These are phyloP conservation scores for Alternaria alternata DNA, from an alignment of 2,329 filamentous ascomycete genomes.

Conservation along the genomic window DNA sequence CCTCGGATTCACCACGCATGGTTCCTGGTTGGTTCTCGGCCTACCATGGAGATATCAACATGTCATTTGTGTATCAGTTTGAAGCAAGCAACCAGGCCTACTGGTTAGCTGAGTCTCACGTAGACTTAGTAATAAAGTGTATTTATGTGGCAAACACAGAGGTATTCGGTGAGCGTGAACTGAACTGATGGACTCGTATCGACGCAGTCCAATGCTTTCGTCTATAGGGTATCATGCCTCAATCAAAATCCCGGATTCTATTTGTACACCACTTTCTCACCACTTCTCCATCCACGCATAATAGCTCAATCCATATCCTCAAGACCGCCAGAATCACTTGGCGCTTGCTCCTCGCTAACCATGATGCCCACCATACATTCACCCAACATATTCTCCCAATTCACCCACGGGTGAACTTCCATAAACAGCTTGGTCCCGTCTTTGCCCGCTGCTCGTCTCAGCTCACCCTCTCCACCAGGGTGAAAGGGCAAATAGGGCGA, in stretches of 20 bases:
- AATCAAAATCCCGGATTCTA: constrained; percentile 68
- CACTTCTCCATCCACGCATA: neutral
- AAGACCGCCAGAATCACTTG: constrained; percentile 45
- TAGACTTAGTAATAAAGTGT: neutral
- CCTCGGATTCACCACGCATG: too few species aligned
- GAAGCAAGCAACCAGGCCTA: too few species aligned
- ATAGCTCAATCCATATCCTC: constrained; percentile 67
- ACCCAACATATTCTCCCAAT: constrained; percentile 71
- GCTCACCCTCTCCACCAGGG: constrained; percentile 81
- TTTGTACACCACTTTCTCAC: neutral
- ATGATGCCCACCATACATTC: constrained; percentile 69
- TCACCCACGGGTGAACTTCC: constrained; percentile 73
- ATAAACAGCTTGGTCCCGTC: constrained; percentile 71
- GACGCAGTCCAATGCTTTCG: constrained; percentile 10
- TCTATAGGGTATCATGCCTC: constrained; percentile 39
- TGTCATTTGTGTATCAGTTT: too few species aligned
- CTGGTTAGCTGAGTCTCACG: too few species aligned
- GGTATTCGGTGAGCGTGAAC: neutral
- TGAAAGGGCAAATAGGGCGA: constrained; percentile 90
- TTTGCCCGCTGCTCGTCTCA: constrained; percentile 80
- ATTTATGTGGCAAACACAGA: neutral
- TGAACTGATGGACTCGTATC: neutral
- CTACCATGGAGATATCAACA: too few species aligned
- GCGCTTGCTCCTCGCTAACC: constrained; percentile 62
- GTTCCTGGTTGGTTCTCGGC: too few species aligned